phyloP scores from a whole-genome alignment of 1,284 basidiomycete species.

The Xerocomus cyaneibrunnescens region DNA sequence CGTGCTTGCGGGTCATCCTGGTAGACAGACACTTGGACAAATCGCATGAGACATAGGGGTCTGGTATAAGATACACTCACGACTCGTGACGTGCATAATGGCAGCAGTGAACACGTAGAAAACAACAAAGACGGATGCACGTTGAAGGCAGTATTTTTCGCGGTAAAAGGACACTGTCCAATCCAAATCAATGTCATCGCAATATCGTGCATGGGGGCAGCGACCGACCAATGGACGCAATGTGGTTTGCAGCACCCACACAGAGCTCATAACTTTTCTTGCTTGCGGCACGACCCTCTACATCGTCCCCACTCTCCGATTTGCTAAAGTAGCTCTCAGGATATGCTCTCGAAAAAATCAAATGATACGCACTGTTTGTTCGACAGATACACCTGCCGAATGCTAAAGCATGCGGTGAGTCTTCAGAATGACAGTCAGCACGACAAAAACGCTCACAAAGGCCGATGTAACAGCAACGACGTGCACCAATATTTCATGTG shows the following conservation, averaged over 20 bases:
- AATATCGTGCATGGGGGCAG: not conserved
- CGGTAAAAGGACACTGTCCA: constrained; percentile 54
- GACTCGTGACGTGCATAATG: constrained; percentile 75
- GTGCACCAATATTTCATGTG: constrained; percentile 90
- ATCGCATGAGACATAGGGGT: constrained; percentile 3
- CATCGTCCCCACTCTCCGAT: constrained; percentile 44
- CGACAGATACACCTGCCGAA: constrained; percentile 25
- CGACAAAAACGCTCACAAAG: constrained; percentile 58
- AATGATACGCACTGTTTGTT: constrained; percentile 31
- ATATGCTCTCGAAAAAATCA: constrained; percentile 17
- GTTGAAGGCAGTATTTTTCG: constrained; percentile 62
- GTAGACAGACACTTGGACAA: constrained; percentile 50
- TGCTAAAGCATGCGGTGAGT: constrained; percentile 16
- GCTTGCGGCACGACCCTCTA: constrained; percentile 51
- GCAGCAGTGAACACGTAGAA: constrained; percentile 84
- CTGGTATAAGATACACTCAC: constrained; percentile 38
- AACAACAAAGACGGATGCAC: constrained; percentile 70
- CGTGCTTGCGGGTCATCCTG: constrained; percentile 68
- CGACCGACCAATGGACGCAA: constrained; percentile 66
- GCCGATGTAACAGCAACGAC: constrained; percentile 74
- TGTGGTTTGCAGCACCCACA: constrained; percentile 76
- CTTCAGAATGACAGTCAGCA: not conserved
- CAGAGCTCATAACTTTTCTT: constrained; percentile 69
- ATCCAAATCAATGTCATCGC: constrained; percentile 2
- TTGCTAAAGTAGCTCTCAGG: constrained; percentile 19